A percentile compares a stretch with the other conserved stretches of the same genome.
Conservation (phyloP, 1,139 yeast genomes). For the Candida tunisiensis region DNA sequence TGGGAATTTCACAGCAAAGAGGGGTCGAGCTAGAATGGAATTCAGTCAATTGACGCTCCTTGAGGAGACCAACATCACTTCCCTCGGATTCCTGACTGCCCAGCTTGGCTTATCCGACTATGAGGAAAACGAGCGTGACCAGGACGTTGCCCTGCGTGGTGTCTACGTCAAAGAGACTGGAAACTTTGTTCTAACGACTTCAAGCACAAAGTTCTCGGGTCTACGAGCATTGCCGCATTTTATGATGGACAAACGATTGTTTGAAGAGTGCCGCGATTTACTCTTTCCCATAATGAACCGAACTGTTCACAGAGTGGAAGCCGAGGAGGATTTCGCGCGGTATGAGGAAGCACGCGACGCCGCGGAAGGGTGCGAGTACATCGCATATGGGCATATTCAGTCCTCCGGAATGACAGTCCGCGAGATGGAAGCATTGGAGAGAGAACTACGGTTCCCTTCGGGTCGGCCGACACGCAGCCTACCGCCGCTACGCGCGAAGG, state of each 20-base stretch:
- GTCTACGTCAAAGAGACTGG: conserved; percentile 61
- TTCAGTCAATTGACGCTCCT: background rate
- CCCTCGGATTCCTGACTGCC: background rate
- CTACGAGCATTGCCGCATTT: conserved; percentile 39
- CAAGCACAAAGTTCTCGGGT: conserved; percentile 62
- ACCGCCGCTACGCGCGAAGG: conserved; percentile 41
- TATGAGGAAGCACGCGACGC: conserved; percentile 7
- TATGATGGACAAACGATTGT: conserved; percentile 22
- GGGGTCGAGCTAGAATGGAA: background rate
- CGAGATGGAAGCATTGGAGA: conserved; percentile 46
- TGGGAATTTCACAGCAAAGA: background rate
- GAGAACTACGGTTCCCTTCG: conserved; percentile 49
- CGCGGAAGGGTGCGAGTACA: conserved; percentile 46
- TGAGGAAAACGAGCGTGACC: background rate
- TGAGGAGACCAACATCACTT: background rate
- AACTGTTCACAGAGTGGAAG: conserved; percentile 14
- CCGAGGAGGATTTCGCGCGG: conserved; percentile 10
- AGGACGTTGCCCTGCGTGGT: conserved; percentile 44
- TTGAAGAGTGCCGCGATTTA: conserved; percentile 23
- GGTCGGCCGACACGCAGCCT: conserved; percentile 55
- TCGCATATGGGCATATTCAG: conserved; percentile 50
- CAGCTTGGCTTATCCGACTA: background rate
- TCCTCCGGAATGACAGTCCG: conserved; percentile 35
- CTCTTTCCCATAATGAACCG: conserved; percentile 26
- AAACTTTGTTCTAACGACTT: conserved; percentile 42